A percentile compares a stretch with the other conserved stretches of the same genome.
Conservation (phyloP, 2,329 filamentous ascomycete genomes). For the Colletotrichum sp. region DNA sequence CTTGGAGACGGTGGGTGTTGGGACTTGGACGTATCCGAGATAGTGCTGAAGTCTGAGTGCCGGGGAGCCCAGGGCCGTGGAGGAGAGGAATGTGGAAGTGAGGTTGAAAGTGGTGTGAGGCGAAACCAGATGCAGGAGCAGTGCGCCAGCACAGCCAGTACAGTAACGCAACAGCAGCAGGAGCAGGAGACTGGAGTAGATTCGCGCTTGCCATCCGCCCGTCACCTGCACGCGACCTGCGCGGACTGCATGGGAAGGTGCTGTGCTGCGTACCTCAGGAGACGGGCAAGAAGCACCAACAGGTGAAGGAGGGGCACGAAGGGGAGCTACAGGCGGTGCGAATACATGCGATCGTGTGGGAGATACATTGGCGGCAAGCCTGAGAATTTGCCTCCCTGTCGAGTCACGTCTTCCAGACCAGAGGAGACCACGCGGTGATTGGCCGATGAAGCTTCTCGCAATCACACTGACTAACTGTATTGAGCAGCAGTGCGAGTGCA, state of each 20-base stretch:
- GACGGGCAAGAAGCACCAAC: not conserved
- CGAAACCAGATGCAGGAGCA: not conserved
- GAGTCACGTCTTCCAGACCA: slow-evolving; percentile 6
- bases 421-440: not conserved
- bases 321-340: not conserved
- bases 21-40: slow-evolving; percentile 3
- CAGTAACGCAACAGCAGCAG: not conserved
- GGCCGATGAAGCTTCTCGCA: not conserved
- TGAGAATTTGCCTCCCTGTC: not conserved
- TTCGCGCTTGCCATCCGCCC: not conserved
- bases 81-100: not conserved
- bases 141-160: not conserved
- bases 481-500: not conserved
- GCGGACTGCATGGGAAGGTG: not conserved
- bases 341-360: not conserved
- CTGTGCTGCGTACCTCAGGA: not conserved
- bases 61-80: not conserved
- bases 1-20: not conserved
- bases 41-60: slow-evolving; percentile 4
- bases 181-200: not conserved
- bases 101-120: not conserved
- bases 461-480: slow-evolving; percentile 12
- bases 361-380: not conserved
- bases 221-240: not conserved
- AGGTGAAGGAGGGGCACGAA: not conserved